These are phyloP conservation scores for Adansonia gregorii DNA, from an alignment of 441 rosid species.

Conservation along the genomic window DNA sequence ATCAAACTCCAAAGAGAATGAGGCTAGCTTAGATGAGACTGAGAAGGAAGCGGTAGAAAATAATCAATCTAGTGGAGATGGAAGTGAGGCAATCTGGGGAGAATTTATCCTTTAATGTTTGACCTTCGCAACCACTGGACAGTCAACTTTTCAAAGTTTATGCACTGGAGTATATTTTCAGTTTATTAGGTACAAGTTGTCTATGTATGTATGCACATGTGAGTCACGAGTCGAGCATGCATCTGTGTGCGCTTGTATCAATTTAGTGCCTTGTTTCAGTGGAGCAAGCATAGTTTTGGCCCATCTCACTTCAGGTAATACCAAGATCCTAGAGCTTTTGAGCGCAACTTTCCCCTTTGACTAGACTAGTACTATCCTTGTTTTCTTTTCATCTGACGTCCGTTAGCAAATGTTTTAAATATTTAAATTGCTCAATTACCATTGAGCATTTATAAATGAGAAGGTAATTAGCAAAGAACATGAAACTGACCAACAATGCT, in stretches of 20 bases:
- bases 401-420: background rate
- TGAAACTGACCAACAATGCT: too few relatives aligned
- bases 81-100: background rate
- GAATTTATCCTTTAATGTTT: background rate
- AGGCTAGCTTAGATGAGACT: background rate
- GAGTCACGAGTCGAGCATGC: background rate
- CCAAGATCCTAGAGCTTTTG: background rate
- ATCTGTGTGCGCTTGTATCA: background rate
- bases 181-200: background rate
- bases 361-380: background rate
- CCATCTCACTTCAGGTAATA: background rate
- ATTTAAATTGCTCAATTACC: too few relatives aligned
- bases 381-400: background rate
- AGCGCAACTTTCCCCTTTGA: background rate
- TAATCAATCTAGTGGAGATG: background rate
- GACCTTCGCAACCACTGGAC: background rate
- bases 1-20: background rate
- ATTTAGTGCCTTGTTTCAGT: slow-evolving; percentile 5
- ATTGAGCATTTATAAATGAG: too few relatives aligned
- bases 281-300: background rate
- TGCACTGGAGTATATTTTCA: background rate
- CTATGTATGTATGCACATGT: background rate
- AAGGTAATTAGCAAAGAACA: too few relatives aligned
- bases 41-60: background rate
- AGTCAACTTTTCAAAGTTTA: slow-evolving; percentile 1